phyloP scores from a whole-genome alignment of 441 rosid species.

The Adansonia rubrostipa region DNA sequence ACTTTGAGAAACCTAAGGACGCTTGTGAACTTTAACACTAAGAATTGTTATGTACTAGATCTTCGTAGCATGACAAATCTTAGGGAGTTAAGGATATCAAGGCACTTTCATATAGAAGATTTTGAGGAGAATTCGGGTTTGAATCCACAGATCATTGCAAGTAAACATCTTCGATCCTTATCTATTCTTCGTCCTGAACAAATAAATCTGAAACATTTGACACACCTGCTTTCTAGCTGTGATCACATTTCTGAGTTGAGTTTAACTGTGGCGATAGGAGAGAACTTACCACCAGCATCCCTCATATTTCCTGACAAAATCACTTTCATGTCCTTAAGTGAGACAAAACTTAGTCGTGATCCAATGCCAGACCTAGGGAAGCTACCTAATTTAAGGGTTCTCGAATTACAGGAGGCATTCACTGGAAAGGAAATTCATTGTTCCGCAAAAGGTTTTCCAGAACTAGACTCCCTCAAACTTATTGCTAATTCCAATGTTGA shows the following conservation, averaged over 20 bases:
- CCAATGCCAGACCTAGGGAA: constrained; percentile 15
- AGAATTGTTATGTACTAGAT: not conserved
- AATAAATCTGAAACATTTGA: not conserved
- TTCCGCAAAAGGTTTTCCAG: not conserved
- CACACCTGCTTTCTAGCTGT: not conserved
- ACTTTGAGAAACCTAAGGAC: not conserved
- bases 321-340: not conserved
- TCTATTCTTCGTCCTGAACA: not conserved
- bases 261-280: not conserved
- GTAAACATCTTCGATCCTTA: not conserved
- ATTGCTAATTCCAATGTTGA: not conserved
- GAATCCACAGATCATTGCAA: not conserved
- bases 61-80: not conserved
- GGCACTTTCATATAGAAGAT: not conserved
- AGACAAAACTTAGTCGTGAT: not conserved
- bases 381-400: not conserved
- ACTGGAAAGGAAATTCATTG: not conserved
- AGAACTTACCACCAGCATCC: not conserved
- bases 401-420: not conserved
- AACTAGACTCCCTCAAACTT: not conserved
- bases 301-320: not conserved
- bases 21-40: constrained; percentile 2
- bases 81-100: not conserved
- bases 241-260: not conserved
- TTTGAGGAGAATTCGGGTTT: not conserved